Percentiles rank a stretch among this genome's conserved stretches.
phyloP scores from a whole-genome alignment of 371 early-diverging fungal genomes.

The Gilbertella persicaria region DNA sequence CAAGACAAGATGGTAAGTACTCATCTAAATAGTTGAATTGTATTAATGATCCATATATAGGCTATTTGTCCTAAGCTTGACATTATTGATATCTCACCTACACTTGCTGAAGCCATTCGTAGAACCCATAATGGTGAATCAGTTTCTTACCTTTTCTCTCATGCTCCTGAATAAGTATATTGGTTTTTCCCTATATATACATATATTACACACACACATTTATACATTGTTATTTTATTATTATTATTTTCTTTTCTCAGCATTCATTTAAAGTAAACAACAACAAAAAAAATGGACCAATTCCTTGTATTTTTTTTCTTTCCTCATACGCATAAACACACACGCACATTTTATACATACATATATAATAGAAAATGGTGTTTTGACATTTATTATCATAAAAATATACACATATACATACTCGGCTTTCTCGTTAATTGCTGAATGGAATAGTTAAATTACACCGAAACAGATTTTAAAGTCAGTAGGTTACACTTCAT shows the following conservation, averaged over 20 bases:
- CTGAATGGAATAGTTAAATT: too few species aligned
- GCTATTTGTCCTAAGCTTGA: conserved; percentile 84
- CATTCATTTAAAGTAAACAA: neutral
- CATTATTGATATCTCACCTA: conserved; percentile 89
- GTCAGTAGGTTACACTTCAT: too few species aligned
- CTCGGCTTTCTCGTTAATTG: too few species aligned
- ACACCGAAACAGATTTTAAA: too few species aligned
- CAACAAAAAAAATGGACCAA: too few species aligned
- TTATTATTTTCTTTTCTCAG: too few species aligned
- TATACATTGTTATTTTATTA: neutral
- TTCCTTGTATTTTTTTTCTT: neutral
- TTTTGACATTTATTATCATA: too few species aligned
- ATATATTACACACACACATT: neutral
- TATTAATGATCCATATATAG: conserved; percentile 19
- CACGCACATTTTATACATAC: too few species aligned
- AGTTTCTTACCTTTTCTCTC: conserved; percentile 81
- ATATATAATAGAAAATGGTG: too few species aligned
- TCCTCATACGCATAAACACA: too few species aligned
- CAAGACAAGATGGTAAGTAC: conserved; percentile 71
- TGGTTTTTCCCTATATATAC: neutral
- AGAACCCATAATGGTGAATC: conserved; percentile 94
- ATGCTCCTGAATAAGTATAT: conserved; percentile 43
- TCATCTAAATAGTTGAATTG: neutral
- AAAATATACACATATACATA: too few species aligned
- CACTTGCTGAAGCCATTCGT: conserved; percentile 85